Conservation (phyloP, 345 rosid genomes). For the Eucalyptus fibrosa region DNA sequence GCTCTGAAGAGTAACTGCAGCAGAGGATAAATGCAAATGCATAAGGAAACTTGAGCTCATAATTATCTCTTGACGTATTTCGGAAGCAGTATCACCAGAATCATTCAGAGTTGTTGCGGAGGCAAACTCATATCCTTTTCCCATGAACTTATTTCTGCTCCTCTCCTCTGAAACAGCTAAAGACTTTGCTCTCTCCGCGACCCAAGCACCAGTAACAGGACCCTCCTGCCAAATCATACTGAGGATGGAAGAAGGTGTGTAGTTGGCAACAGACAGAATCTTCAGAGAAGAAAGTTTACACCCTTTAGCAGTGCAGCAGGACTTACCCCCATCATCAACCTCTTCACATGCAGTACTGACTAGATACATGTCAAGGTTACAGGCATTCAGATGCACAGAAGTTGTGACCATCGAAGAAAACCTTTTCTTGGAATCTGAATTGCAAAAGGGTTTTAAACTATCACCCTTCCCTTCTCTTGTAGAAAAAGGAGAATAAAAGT, state of each 20-base stretch:
- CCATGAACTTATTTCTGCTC: slow-evolving; percentile 25
- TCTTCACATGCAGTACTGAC: slow-evolving; percentile 25
- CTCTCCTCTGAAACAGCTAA: slow-evolving; percentile 51
- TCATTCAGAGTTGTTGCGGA: slow-evolving; percentile 40
- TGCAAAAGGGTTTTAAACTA: neutral
- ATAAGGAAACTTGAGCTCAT: slow-evolving; percentile 50
- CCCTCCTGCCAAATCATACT: slow-evolving; percentile 77
- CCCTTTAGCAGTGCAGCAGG: neutral
- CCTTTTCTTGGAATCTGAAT: slow-evolving; percentile 18
- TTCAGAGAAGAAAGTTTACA: slow-evolving; percentile 31
- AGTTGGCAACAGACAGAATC: slow-evolving; percentile 36
- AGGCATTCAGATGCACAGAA: slow-evolving; percentile 44
- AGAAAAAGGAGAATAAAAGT: slow-evolving; percentile 31
- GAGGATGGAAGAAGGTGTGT: slow-evolving; percentile 36
- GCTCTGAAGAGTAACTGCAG: slow-evolving; percentile 24
- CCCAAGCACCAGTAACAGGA: slow-evolving; percentile 46
- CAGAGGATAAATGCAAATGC: slow-evolving; percentile 43
- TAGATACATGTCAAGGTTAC: slow-evolving; percentile 46
- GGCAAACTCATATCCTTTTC: slow-evolving; percentile 61
- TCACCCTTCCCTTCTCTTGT: slow-evolving; percentile 19
- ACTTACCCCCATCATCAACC: slow-evolving; percentile 9
- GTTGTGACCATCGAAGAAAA: slow-evolving; percentile 20
- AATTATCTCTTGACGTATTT: slow-evolving; percentile 45
- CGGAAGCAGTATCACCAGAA: slow-evolving; percentile 40
- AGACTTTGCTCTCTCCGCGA: slow-evolving; percentile 64